A percentile compares a stretch with the other conserved stretches of the same genome.
Conservation (phyloP, 257 asterid genomes). For the Nicotiana tomentosiformis region DNA sequence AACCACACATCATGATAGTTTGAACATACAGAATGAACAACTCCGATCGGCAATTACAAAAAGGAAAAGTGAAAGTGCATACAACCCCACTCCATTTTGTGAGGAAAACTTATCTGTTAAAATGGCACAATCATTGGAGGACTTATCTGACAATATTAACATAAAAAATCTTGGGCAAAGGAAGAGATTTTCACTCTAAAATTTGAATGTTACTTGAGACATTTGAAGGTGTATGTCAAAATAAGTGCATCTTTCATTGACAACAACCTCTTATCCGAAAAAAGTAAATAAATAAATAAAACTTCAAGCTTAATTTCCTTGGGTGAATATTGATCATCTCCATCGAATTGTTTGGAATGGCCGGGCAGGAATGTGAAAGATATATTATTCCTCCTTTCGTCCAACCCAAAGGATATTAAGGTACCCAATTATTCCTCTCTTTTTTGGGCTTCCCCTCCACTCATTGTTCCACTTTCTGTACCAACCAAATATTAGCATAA, state of each 20-base stretch:
- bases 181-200: background rate
- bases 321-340: background rate
- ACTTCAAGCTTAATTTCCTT: background rate
- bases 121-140: background rate
- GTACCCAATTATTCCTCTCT: background rate
- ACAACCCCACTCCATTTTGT: background rate
- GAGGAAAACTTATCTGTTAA: conserved; percentile 1
- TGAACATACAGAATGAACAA: conserved; percentile 4
- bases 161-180: background rate
- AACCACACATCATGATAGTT: conserved; percentile 6
- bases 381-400: background rate
- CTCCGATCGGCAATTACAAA: background rate
- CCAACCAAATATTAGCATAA: background rate
- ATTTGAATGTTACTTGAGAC: background rate
- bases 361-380: background rate
- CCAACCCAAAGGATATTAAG: background rate
- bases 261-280: background rate
- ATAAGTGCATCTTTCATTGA: background rate
- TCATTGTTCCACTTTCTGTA: background rate
- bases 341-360: background rate
- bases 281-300: background rate
- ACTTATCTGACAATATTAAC: background rate
- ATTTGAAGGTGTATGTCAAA: background rate
- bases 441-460: background rate
- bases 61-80: background rate